Evolutionary conservation across 2,329 filamentous ascomycete species (phyloP), one percentile per base, ranked within the genome.

Genomic region (Beauveria asiatica): DNA sequence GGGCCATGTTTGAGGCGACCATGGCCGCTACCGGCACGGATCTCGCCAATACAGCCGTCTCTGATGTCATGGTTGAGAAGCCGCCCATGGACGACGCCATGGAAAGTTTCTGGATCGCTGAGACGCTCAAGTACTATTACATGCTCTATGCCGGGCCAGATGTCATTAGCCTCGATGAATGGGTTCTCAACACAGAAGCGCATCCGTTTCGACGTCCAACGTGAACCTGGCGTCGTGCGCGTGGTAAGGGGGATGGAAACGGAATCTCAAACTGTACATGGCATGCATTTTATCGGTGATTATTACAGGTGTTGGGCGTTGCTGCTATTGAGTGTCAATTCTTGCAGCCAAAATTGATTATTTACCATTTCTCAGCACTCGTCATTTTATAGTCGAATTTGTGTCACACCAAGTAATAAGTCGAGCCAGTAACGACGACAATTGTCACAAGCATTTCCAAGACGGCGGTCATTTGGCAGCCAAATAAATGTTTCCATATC

Each of bases 121-220:
- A 96, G 79, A 96, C 91, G 45, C 77, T 96, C 66, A 97, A 96
- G 78, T 96, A 96, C 70, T 96, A 94, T 65, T 96, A 91, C 71
- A 73, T 96, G 60, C 79, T 96, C 54, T 96, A 89, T 70, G 84
- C 84, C 23, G 73, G 85, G 60, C 86, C 88, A 0, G 77, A 80
- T 55, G 74, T 87, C n/a, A 75, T 88, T 45, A 87, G 81, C 67
- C 73, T 89, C 60, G 86, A 89, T 70, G 83, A 87, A 57, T 88
- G 82, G 79, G 84, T 88, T 51, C 74, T 88, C 62, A 85, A 85
- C 68, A 85, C 83, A 0, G 83, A 85, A 72, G 83, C 83, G 23
- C 83, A 85, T 67, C 82, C 83, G 1, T 80, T 85, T 66, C 76
- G 70, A 68, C 71, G 80, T 65, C 77, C 78, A 10, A 70, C 66